phyloP scores from a whole-genome alignment of 371 early-diverging fungal genomes.

The Encephalitozoon romaleae region DNA sequence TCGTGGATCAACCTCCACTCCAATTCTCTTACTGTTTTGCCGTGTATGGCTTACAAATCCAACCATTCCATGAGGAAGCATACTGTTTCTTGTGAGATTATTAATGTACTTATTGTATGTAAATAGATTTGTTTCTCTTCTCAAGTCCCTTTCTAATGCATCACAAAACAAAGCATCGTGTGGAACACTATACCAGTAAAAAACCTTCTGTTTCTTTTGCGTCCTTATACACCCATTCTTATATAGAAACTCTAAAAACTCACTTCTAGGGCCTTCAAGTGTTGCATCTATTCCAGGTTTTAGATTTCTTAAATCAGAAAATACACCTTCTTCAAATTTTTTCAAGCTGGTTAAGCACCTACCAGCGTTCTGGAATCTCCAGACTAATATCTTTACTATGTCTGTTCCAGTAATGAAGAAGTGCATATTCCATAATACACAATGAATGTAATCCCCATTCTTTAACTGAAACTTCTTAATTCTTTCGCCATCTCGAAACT shows the following conservation, averaged over 20 bases:
- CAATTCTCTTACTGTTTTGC: slow-evolving; percentile 7
- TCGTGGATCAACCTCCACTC: neutral
- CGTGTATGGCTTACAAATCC: slow-evolving; percentile 13
- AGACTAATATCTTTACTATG: slow-evolving; percentile 83
- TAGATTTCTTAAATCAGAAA: slow-evolving; percentile 83
- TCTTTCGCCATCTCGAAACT: slow-evolving; percentile 60
- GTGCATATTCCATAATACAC: slow-evolving; percentile 62
- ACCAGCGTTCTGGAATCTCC: slow-evolving; percentile 78
- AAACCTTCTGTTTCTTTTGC: slow-evolving; percentile 96
- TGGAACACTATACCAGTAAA: slow-evolving; percentile 91
- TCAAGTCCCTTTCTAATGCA: slow-evolving; percentile 90
- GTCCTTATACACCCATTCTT: slow-evolving; percentile 93
- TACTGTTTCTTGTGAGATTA: slow-evolving; percentile 1
- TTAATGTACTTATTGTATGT: slow-evolving; percentile 58
- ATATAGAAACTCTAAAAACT: slow-evolving; percentile 87
- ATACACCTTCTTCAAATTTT: slow-evolving; percentile 98
- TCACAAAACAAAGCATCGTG: slow-evolving; percentile 89
- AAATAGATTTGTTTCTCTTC: slow-evolving; percentile 68
- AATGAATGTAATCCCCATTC: slow-evolving; percentile 62
- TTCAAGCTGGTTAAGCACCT: slow-evolving; percentile 76
- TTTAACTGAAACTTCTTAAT: slow-evolving; percentile 62
- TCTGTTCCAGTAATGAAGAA: slow-evolving; percentile 77
- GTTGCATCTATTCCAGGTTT: slow-evolving; percentile 91
- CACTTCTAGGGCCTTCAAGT: slow-evolving; percentile 84
- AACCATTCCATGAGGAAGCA: neutral